Evolutionary conservation across 345 rosid genomes (phyloP).

Genomic region (Brassica carinata): DNA sequence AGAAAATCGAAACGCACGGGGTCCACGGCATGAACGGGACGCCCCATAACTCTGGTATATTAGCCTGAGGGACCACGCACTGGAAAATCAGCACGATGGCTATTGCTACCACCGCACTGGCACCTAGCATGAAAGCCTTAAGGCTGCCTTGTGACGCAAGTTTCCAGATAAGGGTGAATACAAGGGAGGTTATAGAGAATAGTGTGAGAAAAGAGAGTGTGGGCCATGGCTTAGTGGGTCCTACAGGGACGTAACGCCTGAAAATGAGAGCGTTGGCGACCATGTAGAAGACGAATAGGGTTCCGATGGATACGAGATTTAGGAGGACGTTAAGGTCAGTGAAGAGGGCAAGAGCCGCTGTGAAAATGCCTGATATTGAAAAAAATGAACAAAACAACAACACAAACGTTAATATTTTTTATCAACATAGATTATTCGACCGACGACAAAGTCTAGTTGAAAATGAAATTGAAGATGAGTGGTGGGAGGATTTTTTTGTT

Average conservation of each 20-base stretch:
- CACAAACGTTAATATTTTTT: not conserved
- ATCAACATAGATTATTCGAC: slow-evolving; percentile 1
- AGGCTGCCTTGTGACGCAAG: slow-evolving; percentile 54
- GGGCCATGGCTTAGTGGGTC: slow-evolving; percentile 75
- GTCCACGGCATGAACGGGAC: slow-evolving; percentile 94
- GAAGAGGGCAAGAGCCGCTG: slow-evolving; percentile 80
- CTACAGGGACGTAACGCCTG: slow-evolving; percentile 68
- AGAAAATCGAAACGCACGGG: slow-evolving; percentile 75
- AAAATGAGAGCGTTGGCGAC: slow-evolving; percentile 87
- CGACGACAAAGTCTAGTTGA: not conserved
- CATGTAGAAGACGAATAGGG: slow-evolving; percentile 93
- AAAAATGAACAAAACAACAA: not conserved
- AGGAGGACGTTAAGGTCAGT: slow-evolving; percentile 72
- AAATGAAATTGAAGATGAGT: slow-evolving; percentile 2
- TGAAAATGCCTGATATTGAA: slow-evolving; percentile 65
- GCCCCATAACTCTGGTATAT: slow-evolving; percentile 85
- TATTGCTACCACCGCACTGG: slow-evolving; percentile 47
- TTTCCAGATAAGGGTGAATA: slow-evolving; percentile 73
- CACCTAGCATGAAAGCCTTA: slow-evolving; percentile 59
- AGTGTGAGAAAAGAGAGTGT: slow-evolving; percentile 68
- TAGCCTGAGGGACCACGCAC: slow-evolving; percentile 59
- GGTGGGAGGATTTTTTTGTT: slow-evolving; percentile 10
- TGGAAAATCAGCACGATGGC: slow-evolving; percentile 54
- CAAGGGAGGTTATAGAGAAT: slow-evolving; percentile 58
- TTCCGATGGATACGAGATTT: slow-evolving; percentile 87